A percentile compares a stretch with the other conserved stretches of the same genome.
phyloP scores from a whole-genome alignment of 441 rosid genomes.

The Manihot esculenta region DNA sequence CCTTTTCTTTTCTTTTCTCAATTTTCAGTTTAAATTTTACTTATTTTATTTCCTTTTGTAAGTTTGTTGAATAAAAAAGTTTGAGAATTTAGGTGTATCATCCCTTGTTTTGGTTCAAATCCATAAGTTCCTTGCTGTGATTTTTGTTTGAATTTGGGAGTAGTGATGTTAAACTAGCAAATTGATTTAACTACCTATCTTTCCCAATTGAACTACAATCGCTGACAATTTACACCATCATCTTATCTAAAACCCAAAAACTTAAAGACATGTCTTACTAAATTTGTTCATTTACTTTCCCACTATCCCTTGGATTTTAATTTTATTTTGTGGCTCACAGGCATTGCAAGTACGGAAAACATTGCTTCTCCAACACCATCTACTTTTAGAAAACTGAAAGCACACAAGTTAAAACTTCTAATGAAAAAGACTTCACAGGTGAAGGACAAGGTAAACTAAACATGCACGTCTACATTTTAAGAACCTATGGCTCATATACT shows the following conservation, averaged over 20 bases:
- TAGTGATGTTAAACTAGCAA: not conserved
- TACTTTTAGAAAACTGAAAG: constrained; percentile 58
- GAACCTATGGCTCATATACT: constrained; percentile 13
- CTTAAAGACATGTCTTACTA: not conserved
- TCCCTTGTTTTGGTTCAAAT: not conserved
- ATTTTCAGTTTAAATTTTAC: not conserved
- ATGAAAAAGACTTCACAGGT: constrained; percentile 41
- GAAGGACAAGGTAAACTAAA: constrained; percentile 30
- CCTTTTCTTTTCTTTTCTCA: not conserved
- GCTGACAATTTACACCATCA: not conserved
- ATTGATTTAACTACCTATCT: not conserved
- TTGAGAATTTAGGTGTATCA: not conserved
- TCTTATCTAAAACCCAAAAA: not conserved
- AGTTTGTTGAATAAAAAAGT: not conserved
- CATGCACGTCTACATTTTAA: constrained; percentile 17
- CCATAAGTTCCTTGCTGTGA: not conserved
- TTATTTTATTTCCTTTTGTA: not conserved
- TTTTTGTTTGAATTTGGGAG: not conserved
- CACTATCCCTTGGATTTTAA: not conserved
- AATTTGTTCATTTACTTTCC: not conserved
- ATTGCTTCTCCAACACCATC: constrained; percentile 22
- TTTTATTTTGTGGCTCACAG: constrained; percentile 22
- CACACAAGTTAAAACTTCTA: constrained; percentile 54
- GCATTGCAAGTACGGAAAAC: constrained; percentile 5
- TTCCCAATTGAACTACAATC: not conserved